Evolutionary conservation across 371 early-diverging fungal genomes (phyloP).

Genomic region (Rhizopus microsporus): DNA sequence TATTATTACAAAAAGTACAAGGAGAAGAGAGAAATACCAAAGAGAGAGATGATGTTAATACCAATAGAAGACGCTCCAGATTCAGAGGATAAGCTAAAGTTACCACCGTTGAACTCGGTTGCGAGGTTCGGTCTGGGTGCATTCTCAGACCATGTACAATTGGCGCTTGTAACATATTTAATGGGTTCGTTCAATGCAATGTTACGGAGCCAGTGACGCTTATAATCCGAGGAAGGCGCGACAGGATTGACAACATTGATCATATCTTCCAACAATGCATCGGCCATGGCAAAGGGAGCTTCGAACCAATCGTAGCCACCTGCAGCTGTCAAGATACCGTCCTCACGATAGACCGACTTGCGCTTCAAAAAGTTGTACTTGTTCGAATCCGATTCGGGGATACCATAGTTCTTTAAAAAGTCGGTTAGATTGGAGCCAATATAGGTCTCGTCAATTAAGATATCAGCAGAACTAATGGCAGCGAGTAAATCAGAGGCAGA

Average conservation of each 20-base stretch:
- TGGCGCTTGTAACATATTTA: conserved; percentile 37
- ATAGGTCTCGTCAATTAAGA: conserved; percentile 75
- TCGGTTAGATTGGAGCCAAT: conserved; percentile 44
- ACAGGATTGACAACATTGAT: conserved; percentile 64
- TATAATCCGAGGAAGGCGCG: conserved; percentile 51
- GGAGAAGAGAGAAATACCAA: conserved; percentile 3
- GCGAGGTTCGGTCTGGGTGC: conserved; percentile 55
- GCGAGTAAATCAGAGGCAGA: conserved; percentile 50
- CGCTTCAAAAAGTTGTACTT: conserved; percentile 67
- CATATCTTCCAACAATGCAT: conserved; percentile 72
- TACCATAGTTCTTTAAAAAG: conserved; percentile 57
- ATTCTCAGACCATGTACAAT: conserved; percentile 61
- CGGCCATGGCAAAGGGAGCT: conserved; percentile 65
- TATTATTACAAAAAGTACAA: conserved; percentile 3
- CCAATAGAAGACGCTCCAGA: background rate
- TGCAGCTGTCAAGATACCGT: conserved; percentile 61
- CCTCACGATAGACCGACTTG: conserved; percentile 68
- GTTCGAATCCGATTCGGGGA: conserved; percentile 34
- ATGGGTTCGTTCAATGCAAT: conserved; percentile 57
- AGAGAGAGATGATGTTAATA: conserved; percentile 1
- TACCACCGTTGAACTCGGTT: conserved; percentile 36
- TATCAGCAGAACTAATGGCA: conserved; percentile 64
- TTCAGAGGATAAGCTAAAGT: conserved; percentile 8
- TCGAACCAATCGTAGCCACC: conserved; percentile 77
- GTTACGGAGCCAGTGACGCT: conserved; percentile 70